Base-by-base conservation (phyloP, 805 yeast species). In the Metschnikowia koreensis region DNA sequence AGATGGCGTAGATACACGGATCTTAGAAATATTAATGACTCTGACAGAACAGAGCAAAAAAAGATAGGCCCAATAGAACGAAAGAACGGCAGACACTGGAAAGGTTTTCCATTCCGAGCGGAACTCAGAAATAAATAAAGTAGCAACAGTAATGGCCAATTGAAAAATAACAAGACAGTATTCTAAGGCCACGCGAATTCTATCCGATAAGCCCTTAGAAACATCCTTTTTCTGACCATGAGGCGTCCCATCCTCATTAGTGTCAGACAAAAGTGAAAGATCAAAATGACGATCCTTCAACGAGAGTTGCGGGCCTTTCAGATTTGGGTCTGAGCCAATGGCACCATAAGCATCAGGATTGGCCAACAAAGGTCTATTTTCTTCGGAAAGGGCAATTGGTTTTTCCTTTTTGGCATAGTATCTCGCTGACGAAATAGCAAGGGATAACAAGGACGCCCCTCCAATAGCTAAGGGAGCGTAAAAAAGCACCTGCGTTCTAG, bases 201-300 rank as follows among this genome's bases (percentile, higher is more conserved):
- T 77, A 57, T 87, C 93, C n/a, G 55, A 55, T 8, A 68, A 60
- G 28, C 74, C 70, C 64, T 88, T 81, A 48, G 67, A 73, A 2
- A 84, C 74, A 17, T 75, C 62, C 53, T 73, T 68, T n/a, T 73
- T 62, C 7, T 67, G 64, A 3, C 90, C 89, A 54, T 82, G 83
- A 8, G 84, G 81, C 10, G 79, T 75, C 6, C 90, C 91, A 65
- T 84, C 84, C 9, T 76, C 75, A 52, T 79, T 79, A 2, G 78
- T 68, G 15, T 83, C 79, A 12, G 77, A 70, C 37, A 87, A 64
- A 17, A 79, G 76, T 16, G 79, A 73, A 33, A 87, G 75, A 57
- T 87, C 87, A 58, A 87, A 87, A 65, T 87, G 94, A 42, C 79
- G 79, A 33, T 80, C 80, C 41, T 82, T 77, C 38, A 81, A 66